phyloP scores from a whole-genome alignment of 2,329 filamentous ascomycete genomes.

The Cercospora sp. region DNA sequence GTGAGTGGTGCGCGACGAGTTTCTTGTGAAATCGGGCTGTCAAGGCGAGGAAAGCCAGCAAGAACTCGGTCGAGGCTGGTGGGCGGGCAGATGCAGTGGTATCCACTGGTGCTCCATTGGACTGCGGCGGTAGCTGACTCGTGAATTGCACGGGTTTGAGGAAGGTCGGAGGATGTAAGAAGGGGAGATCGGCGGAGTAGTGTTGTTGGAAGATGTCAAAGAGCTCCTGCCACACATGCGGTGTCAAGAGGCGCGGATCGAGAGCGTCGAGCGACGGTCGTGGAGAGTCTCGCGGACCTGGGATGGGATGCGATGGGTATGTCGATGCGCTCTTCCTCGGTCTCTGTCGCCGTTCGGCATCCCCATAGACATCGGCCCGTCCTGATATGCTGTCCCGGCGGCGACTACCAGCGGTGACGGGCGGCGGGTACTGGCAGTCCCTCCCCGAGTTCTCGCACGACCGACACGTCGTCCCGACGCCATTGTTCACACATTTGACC shows the following conservation, averaged over 20 bases:
- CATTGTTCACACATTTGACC: slow-evolving; percentile 82
- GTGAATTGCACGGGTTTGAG: slow-evolving; percentile 47
- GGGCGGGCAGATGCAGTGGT: slow-evolving; percentile 42
- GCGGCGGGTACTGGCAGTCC: slow-evolving; percentile 70
- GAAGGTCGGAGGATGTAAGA: slow-evolving; percentile 67
- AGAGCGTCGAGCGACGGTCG: slow-evolving; percentile 58
- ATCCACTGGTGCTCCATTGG: slow-evolving; percentile 1
- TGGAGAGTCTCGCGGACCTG: slow-evolving; percentile 47
- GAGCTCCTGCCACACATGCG: slow-evolving; percentile 66
- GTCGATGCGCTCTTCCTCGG: slow-evolving; percentile 43
- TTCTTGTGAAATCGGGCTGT: slow-evolving; percentile 68
- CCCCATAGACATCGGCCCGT: slow-evolving; percentile 27
- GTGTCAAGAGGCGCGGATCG: slow-evolving; percentile 61
- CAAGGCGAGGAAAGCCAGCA: slow-evolving; percentile 67
- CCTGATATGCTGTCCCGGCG: slow-evolving; percentile 32
- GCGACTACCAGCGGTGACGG: slow-evolving; percentile 41
- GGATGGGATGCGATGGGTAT: slow-evolving; percentile 40
- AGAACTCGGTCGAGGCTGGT: slow-evolving; percentile 56
- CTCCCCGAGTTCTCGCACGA: slow-evolving; percentile 71
- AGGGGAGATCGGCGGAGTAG: slow-evolving; percentile 70
- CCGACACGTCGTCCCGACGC: slow-evolving; percentile 69
- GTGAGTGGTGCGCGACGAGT: slow-evolving; percentile 57
- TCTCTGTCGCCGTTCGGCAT: slow-evolving; percentile 36
- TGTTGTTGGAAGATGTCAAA: slow-evolving; percentile 70
- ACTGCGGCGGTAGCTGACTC: slow-evolving; percentile 23